phyloP scores from a whole-genome alignment of 2,329 filamentous ascomycete species.

The Epichloe typhina region DNA sequence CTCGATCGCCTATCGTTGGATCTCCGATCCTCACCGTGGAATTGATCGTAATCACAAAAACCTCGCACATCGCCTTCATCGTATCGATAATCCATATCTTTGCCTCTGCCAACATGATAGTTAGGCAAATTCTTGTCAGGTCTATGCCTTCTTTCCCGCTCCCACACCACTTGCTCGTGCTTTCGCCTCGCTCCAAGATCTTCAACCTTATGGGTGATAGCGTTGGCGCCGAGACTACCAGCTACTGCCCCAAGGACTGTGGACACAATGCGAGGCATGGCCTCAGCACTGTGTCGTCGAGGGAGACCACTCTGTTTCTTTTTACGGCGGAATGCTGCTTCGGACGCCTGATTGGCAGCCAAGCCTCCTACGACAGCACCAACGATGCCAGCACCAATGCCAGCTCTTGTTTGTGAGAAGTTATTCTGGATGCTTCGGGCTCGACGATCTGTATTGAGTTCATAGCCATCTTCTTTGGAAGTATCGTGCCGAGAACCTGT shows the following conservation, averaged over 20 bases:
- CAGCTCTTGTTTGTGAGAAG: conserved; percentile 34
- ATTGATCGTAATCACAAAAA: conserved; percentile 16
- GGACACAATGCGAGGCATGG: conserved; percentile 26
- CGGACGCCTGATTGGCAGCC: conserved; percentile 35
- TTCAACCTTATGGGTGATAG: conserved; percentile 31
- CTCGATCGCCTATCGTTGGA: conserved; percentile 14
- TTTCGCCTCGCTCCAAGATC: conserved; percentile 20
- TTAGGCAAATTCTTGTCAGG: conserved; percentile 15
- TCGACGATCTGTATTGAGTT: conserved; percentile 23
- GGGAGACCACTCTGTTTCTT: conserved; percentile 12
- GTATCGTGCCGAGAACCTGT: conserved; percentile 4
- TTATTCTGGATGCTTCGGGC: conserved; percentile 30
- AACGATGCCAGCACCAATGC: conserved; percentile 37
- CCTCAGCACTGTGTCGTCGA: conserved; percentile 15
- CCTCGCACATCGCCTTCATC: conserved; percentile 10
- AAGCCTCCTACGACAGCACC: conserved; percentile 42
- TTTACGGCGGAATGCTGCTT: conserved; percentile 23
- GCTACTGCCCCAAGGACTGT: conserved; percentile 42
- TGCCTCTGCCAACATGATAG: conserved; percentile 11
- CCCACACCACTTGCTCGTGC: conserved; percentile 21
- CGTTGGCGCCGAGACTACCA: conserved; percentile 41
- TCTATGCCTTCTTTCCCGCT: conserved; percentile 15
- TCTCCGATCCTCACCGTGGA: conserved; percentile 8
- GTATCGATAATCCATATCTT: conserved; percentile 5
- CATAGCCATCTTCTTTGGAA: conserved; percentile 4